Conservation (phyloP, 441 rosid species). For the Hypseocharis bilobata region DNA sequence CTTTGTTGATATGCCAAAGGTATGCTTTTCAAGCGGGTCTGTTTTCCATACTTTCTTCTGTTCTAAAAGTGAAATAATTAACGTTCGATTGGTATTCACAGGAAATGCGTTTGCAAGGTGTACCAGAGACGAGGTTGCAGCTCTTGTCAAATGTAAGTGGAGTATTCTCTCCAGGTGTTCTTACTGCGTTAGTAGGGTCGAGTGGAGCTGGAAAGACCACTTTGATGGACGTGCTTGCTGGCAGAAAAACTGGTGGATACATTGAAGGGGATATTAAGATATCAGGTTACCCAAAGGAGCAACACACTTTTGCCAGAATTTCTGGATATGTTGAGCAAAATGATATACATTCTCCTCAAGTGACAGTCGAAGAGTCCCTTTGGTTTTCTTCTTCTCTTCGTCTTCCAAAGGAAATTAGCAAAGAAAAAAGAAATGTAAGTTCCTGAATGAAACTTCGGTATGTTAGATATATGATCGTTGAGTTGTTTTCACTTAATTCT, state of each 20-base stretch:
- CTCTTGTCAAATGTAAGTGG: slow-evolving; percentile 75
- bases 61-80: background rate
- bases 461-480: background rate
- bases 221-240: slow-evolving; percentile 94
- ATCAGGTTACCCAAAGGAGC: slow-evolving; percentile 73
- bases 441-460: background rate
- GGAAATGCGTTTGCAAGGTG: slow-evolving; percentile 67
- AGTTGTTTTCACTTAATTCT: background rate
- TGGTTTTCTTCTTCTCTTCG: slow-evolving; percentile 78
- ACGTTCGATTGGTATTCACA: slow-evolving; percentile 23
- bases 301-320: slow-evolving; percentile 71
- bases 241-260: slow-evolving; percentile 86
- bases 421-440: slow-evolving; percentile 53
- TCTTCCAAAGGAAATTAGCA: slow-evolving; percentile 68
- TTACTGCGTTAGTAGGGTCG: slow-evolving; percentile 86
- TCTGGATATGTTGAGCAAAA: slow-evolving; percentile 94
- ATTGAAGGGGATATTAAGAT: slow-evolving; percentile 76
- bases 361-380: slow-evolving; percentile 84
- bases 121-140: slow-evolving; percentile 59
- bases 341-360: slow-evolving; percentile 94
- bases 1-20: slow-evolving; percentile 90
- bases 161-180: slow-evolving; percentile 82
- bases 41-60: background rate
- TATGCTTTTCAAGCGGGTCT: slow-evolving; percentile 19
- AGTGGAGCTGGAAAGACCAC: slow-evolving; percentile 98